These are phyloP conservation scores for Cylindrotheca closterium DNA, from an alignment of 108 stramenopile genomes.

Conservation along the genomic window DNA sequence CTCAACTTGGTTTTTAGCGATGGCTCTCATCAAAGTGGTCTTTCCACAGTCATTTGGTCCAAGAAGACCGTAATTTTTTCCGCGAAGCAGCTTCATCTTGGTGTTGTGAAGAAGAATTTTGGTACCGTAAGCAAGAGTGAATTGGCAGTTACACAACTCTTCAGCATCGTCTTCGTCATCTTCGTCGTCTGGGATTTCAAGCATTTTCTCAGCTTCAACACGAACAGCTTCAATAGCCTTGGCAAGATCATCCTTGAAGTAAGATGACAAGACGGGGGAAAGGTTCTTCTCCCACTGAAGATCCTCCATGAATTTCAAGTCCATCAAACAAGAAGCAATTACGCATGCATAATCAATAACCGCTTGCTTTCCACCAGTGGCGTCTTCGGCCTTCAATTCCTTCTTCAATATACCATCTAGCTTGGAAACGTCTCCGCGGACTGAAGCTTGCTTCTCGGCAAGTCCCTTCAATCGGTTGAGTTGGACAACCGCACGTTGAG, in stretches of 20 bases:
- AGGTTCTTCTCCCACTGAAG: constrained; percentile 89
- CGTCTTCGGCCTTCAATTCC: constrained; percentile 46
- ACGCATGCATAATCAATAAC: constrained; percentile 67
- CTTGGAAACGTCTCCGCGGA: constrained; percentile 86
- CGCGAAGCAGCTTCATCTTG: constrained; percentile 96
- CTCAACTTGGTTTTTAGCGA: constrained; percentile 99
- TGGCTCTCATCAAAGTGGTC: constrained; percentile 98
- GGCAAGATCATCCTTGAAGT: constrained; percentile 62
- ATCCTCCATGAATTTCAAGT: constrained; percentile 89
- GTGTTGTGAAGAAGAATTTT: constrained; percentile 99
- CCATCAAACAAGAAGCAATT: constrained; percentile 89
- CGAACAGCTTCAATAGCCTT: constrained; percentile 82
- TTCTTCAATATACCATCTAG: constrained; percentile 67
- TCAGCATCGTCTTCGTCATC: constrained; percentile 98
- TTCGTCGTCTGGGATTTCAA: constrained; percentile 87
- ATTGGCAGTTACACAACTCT: constrained; percentile 98
- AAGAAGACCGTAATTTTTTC: constrained; percentile 96
- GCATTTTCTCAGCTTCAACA: constrained; percentile 80
- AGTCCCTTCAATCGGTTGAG: constrained; percentile 82
- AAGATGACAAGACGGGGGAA: constrained; percentile 42
- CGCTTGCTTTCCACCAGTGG: constrained; percentile 49
- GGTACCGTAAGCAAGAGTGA: constrained; percentile 99
- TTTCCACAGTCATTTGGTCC: constrained; percentile 99
- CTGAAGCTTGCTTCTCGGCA: constrained; percentile 77
- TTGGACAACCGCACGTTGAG: constrained; percentile 85